Base-by-base conservation (phyloP, 2,329 filamentous ascomycete species). In the Ophiostoma tasmaniense region DNA sequence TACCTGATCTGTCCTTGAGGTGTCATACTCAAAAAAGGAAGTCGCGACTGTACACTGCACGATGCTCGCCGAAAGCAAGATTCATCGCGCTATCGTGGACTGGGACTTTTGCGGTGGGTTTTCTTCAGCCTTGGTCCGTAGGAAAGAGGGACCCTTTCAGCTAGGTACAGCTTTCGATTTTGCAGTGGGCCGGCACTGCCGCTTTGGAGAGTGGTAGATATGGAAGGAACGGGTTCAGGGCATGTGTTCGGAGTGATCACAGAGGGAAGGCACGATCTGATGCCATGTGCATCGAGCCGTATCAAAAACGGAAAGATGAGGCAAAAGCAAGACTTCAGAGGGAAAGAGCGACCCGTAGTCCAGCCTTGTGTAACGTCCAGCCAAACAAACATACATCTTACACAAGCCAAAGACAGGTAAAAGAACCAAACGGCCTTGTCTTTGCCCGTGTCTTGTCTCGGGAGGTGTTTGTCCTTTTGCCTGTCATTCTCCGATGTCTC, bases 61-160 rank as follows among this genome's bases (percentile, higher is more conserved):
- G 17, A 45, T 45, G 42, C 17, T 20, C 42, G 50, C 50, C 50
- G 50, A 55, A 17, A 55, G 50, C 50, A 55, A 55, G 50, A 55
- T 55, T 25, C 50, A 55, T 3, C 22, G 50, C 22, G n/a, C 42
- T 66, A 50, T 45, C 45, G 33, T 22, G 33, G 3, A 45, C 42
- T 45, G 33, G 33, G 33, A 33, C 5, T 25, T 66, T 68, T 59
- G 52, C 64, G 20, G 35, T 30, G 35, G 55, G 25, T 61, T 30
- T 25, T 30, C 25, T 28, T 33, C 55, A 61, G 55, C 55, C 55
- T 61, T 55, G n/a, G 50, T 55, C 11, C 22, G n/a, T 25, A 55
- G 64, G 33, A 62, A 66, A 39, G 37, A 52, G 61, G 37, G 42
- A 55, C 17, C 65, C 64, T 69, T 64, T 67, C 68, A 69, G 68